Percentiles rank a stretch among this genome's conserved stretches.
These are phyloP conservation scores for Phytophthora pinifolia DNA, from an alignment of 352 stramenopile genomes.

Conservation along the genomic window DNA sequence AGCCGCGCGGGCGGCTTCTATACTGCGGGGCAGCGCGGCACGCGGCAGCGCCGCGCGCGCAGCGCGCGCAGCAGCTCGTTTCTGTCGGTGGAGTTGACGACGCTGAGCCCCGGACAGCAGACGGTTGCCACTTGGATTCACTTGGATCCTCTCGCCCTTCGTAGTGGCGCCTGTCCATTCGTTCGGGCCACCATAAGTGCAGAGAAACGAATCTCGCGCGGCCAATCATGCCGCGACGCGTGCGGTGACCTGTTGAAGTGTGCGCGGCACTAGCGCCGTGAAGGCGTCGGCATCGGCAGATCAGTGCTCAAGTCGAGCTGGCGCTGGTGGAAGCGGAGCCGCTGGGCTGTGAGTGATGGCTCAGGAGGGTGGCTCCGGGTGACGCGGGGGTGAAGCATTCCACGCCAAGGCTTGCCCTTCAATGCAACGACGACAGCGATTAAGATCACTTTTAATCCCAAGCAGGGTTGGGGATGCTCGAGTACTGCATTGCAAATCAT, in stretches of 20 bases:
- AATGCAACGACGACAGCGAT: too few relatives aligned
- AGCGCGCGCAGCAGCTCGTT: not conserved
- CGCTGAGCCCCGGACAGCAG: too few relatives aligned
- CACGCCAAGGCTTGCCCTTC: too few relatives aligned
- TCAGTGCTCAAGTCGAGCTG: slow-evolving; percentile 6
- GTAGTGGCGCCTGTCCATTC: slow-evolving; percentile 13
- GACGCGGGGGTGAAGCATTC: too few relatives aligned
- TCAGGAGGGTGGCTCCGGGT: too few relatives aligned
- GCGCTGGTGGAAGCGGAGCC: not conserved
- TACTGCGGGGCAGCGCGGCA: slow-evolving; percentile 1
- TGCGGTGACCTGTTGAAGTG: slow-evolving; percentile 19
- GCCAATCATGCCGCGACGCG: slow-evolving; percentile 23
- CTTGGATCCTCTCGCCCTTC: slow-evolving; percentile 5
- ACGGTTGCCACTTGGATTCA: slow-evolving; percentile 12
- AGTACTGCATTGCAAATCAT: too few relatives aligned
- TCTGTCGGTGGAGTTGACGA: not conserved
- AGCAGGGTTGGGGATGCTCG: too few relatives aligned
- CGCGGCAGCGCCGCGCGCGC: too few relatives aligned
- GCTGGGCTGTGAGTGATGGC: too few relatives aligned
- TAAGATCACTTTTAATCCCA: too few relatives aligned
- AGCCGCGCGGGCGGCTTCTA: slow-evolving; percentile 2
- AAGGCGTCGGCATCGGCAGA: slow-evolving; percentile 11
- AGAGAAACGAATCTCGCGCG: slow-evolving; percentile 15
- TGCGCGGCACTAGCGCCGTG: slow-evolving; percentile 14
- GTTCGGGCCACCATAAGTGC: slow-evolving; percentile 6